Evolutionary conservation across 2,329 filamentous ascomycete species (phyloP).

Genomic region (Aureobasidium sp.): DNA sequence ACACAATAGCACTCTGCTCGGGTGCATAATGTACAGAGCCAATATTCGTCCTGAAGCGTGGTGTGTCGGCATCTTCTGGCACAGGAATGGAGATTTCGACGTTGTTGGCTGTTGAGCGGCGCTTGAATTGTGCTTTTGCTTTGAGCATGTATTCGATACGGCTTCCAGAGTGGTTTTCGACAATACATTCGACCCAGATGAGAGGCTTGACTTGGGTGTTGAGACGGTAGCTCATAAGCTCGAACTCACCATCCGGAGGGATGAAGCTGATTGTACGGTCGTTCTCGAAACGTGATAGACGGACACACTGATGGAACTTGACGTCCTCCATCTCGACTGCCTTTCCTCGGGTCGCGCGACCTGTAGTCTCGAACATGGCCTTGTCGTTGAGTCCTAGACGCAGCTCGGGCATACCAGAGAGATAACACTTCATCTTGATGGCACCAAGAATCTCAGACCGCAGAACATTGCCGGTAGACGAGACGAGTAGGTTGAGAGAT

Average conservation of each 20-base stretch:
- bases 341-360: constrained; percentile 92
- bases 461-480: constrained; percentile 93
- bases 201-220: constrained; percentile 99
- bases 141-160: constrained; percentile 99
- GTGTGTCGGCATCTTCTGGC: constrained; percentile 96
- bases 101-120: constrained; percentile 97
- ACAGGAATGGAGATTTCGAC: constrained; percentile 98
- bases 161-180: constrained; percentile 95
- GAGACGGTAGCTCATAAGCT: constrained; percentile 98
- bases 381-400: constrained; percentile 97
- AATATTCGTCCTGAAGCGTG: constrained; percentile 97
- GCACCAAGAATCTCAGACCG: constrained; percentile 97
- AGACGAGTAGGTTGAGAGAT: constrained; percentile 95
- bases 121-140: constrained; percentile 97
- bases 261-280: constrained; percentile 99
- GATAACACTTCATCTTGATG: constrained; percentile 99
- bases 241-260: constrained; percentile 97
- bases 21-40: constrained; percentile 98
- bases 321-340: constrained; percentile 99
- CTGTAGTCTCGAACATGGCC: constrained; percentile 99
- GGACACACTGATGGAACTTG: constrained; percentile 99
- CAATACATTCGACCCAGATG: constrained; percentile 99
- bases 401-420: constrained; percentile 98
- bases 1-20: constrained; percentile 97
- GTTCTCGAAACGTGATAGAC: constrained; percentile 96